Evolutionary conservation across 805 yeast species (phyloP), one percentile per base, ranked within the genome.

Genomic region (Yamadazyma endophytica): DNA sequence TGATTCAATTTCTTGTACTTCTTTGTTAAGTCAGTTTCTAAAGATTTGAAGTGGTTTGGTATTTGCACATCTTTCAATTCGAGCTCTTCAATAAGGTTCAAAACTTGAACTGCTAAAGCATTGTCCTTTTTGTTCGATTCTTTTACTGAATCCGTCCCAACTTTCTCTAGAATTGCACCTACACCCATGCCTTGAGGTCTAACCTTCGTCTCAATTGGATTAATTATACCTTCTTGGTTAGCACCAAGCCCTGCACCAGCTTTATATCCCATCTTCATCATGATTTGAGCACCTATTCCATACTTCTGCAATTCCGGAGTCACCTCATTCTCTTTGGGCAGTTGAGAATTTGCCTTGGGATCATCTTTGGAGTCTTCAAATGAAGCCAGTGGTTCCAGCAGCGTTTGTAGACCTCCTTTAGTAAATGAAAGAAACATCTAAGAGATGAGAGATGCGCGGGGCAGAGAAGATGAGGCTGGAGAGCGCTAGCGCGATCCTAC

Each of bases 161-260:
- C 37, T 28, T 57, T 54, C 41, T 72, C 77, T 12, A 56, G 43
- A 22, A 70, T 52, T 17, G 75, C 89, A 29, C 95, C 95, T 17
- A 88, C 68, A 3, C 96, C 96, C 13, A 75, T 57, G 1, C 86
- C 80, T 25, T 70, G 73, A 0, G 84, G 82, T 23, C 92, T 60
- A 18, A 73, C 52, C 32, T 72, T 70, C 3, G 84, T 81, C 39
- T 84, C 81, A 5, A 90, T 77, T 0, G 97, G 97, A n/a, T 70
- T 75, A 0, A 70, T 68, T 1, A 87, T 86, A 26, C 98, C 98
- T 30, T 70, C 70, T 1, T 78, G 75, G 15, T 67, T 53, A 4
- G 62, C 61, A 2, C 98, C 98, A n/a, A 90, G 68, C 1, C 97
- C 97, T 46, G 73, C 65, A 0, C 98, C 97, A 24, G 73, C 73